These are phyloP conservation scores for Colletotrichum sp. DNA, from an alignment of 2,329 filamentous ascomycete species.

Conservation along the genomic window DNA sequence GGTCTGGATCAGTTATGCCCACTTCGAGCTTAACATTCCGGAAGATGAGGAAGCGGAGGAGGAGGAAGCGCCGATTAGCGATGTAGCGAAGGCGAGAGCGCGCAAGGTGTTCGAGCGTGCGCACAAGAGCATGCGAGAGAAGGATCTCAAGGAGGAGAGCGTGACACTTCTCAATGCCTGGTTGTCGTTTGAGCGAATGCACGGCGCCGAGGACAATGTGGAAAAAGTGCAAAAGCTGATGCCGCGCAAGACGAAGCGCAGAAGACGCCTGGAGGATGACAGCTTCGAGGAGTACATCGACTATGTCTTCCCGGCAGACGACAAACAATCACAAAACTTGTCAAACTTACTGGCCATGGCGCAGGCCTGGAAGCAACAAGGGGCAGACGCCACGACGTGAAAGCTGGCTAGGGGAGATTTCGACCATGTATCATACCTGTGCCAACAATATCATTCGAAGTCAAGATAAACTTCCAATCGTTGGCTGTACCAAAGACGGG, in stretches of 20 bases:
- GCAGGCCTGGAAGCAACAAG: slow-evolving; percentile 81
- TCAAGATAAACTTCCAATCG: not conserved
- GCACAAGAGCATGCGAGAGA: slow-evolving; percentile 85
- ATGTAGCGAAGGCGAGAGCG: slow-evolving; percentile 82
- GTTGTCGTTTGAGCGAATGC: slow-evolving; percentile 88
- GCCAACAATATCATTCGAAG: not conserved
- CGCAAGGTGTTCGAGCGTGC: slow-evolving; percentile 85
- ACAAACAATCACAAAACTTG: slow-evolving; percentile 82
- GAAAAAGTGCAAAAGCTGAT: slow-evolving; percentile 90
- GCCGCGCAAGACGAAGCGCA: slow-evolving; percentile 91
- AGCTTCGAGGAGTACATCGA: slow-evolving; percentile 96
- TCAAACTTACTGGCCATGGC: slow-evolving; percentile 86
- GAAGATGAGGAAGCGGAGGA: slow-evolving; percentile 70
- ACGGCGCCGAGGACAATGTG: slow-evolving; percentile 77
- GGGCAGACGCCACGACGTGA: slow-evolving; percentile 32
- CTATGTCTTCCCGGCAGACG: slow-evolving; percentile 96
- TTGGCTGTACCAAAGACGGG: not conserved
- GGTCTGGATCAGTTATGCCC: slow-evolving; percentile 98
- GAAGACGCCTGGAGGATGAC: slow-evolving; percentile 89
- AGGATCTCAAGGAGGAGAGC: slow-evolving; percentile 91
- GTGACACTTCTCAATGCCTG: slow-evolving; percentile 90
- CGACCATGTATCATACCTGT: not conserved
- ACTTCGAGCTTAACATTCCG: slow-evolving; percentile 95
- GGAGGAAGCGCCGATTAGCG: slow-evolving; percentile 74
- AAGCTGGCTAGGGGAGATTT: not conserved